Conservation (phyloP, 805 yeast genomes). For the Alloascoidea africana region DNA sequence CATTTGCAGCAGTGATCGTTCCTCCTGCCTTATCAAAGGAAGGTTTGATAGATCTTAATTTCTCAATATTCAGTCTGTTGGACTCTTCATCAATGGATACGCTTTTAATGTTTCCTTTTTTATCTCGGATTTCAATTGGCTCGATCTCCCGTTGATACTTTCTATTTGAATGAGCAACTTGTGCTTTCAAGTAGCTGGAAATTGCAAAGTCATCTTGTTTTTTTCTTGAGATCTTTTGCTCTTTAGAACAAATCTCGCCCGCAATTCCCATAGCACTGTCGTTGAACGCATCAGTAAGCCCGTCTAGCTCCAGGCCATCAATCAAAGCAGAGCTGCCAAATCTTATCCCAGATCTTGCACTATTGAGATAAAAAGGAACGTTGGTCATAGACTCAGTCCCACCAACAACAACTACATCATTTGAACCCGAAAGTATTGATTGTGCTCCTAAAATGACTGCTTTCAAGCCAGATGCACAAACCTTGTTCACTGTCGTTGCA, state of each 20-base stretch:
- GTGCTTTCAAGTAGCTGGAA: conserved; percentile 74
- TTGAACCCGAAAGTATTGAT: conserved; percentile 72
- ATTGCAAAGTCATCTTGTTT: conserved; percentile 85
- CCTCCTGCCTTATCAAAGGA: conserved; percentile 86
- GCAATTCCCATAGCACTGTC: conserved; percentile 89
- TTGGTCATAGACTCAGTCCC: conserved; percentile 98
- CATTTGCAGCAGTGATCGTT: conserved; percentile 94
- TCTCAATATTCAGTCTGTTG: conserved; percentile 60
- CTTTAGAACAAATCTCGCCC: conserved; percentile 91
- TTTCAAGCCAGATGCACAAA: conserved; percentile 94
- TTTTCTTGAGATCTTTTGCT: conserved; percentile 63
- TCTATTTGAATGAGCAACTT: conserved; percentile 61
- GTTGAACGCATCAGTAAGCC: conserved; percentile 84
- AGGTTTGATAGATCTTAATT: conserved; percentile 72
- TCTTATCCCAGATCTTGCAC: conserved; percentile 78
- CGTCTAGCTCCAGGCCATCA: conserved; percentile 89
- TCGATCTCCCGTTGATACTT: conserved; percentile 74
- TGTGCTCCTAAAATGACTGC: conserved; percentile 85
- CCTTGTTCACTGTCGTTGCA: conserved; percentile 89
- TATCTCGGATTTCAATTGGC: conserved; percentile 72
- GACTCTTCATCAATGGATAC: conserved; percentile 76
- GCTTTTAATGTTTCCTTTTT: conserved; percentile 57
- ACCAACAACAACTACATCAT: conserved; percentile 90
- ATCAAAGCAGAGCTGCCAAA: conserved; percentile 69
- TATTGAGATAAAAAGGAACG: conserved; percentile 81